Evolutionary conservation across 73 alveolate genomes (phyloP).

Genomic region (Uronychia setigera): DNA sequence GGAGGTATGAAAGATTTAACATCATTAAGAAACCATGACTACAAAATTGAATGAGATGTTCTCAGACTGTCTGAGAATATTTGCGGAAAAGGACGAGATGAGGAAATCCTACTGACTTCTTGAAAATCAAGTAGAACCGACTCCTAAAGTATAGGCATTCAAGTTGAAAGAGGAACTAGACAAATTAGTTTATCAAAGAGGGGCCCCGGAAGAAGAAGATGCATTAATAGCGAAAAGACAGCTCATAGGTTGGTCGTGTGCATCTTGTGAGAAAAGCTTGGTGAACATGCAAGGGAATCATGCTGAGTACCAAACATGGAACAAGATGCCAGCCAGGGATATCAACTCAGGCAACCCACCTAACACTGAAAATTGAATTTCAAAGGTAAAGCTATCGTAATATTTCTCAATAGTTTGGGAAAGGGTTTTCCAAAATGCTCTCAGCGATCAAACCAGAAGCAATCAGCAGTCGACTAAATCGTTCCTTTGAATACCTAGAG

Average conservation of each 20-base stretch:
- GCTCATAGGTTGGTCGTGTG: constrained; percentile 87
- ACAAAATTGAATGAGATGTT: background rate
- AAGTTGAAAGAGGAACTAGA: background rate
- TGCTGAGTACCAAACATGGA: constrained; percentile 82
- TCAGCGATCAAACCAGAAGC: background rate
- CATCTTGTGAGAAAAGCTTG: constrained; percentile 86
- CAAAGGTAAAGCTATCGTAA: background rate
- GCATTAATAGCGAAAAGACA: constrained; percentile 90
- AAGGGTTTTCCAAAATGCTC: constrained; percentile 1
- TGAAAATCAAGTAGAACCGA: background rate
- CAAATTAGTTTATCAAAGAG: background rate
- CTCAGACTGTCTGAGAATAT: background rate
- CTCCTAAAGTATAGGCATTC: background rate
- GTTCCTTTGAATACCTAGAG: background rate
- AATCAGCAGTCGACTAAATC: background rate
- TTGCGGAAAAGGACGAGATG: background rate
- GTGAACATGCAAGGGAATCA: constrained; percentile 68
- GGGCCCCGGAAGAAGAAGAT: constrained; percentile 59
- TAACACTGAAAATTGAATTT: background rate
- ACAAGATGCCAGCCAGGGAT: constrained; percentile 65
- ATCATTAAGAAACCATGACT: background rate
- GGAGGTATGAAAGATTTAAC: background rate
- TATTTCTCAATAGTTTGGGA: background rate
- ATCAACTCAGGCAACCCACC: background rate
- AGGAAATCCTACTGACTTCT: background rate